Evolutionary conservation across 1,284 basidiomycete species (phyloP).

Genomic region (Prillingera fragicola): DNA sequence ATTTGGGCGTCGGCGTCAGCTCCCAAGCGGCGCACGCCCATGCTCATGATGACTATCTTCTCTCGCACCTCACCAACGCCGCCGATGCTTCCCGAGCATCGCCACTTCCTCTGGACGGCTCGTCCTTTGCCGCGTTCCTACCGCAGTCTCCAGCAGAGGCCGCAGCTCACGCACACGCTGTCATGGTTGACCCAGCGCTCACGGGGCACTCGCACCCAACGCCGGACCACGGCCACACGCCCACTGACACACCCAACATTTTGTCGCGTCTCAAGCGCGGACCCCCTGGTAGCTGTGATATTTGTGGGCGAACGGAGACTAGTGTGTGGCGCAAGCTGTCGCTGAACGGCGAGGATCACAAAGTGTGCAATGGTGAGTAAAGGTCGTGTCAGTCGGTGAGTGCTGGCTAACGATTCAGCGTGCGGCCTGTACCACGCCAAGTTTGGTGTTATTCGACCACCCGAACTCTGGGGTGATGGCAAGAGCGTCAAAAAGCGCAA

Average conservation of each 20-base stretch:
- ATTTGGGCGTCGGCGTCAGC: neutral
- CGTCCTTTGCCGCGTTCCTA: constrained; percentile 30
- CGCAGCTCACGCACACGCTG: neutral
- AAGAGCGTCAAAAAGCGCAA: constrained; percentile 37
- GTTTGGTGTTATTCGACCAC: constrained; percentile 41
- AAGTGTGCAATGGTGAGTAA: constrained; percentile 45
- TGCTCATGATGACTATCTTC: constrained; percentile 28
- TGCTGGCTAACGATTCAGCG: constrained; percentile 22
- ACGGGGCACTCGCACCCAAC: no score
- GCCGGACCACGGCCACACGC: no score
- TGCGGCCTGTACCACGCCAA: constrained; percentile 43
- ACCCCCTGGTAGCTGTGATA: constrained; percentile 41
- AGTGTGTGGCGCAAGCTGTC: constrained; percentile 42
- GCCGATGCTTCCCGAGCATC: constrained; percentile 1
- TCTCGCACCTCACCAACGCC: constrained; percentile 23
- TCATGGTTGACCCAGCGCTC: neutral
- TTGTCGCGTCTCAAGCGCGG: constrained; percentile 35
- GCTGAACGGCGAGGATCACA: constrained; percentile 28
- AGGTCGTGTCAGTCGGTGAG: neutral
- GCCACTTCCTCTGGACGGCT: constrained; percentile 19
- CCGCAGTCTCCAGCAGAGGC: constrained; percentile 14
- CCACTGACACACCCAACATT: constrained; percentile 14
- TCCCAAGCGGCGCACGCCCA: constrained; percentile 7
- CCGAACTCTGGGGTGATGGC: constrained; percentile 45
- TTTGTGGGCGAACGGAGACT: constrained; percentile 42